Evolutionary conservation across 805 yeast genomes (phyloP).

Genomic region (Nakazawaea ishiwadae): DNA sequence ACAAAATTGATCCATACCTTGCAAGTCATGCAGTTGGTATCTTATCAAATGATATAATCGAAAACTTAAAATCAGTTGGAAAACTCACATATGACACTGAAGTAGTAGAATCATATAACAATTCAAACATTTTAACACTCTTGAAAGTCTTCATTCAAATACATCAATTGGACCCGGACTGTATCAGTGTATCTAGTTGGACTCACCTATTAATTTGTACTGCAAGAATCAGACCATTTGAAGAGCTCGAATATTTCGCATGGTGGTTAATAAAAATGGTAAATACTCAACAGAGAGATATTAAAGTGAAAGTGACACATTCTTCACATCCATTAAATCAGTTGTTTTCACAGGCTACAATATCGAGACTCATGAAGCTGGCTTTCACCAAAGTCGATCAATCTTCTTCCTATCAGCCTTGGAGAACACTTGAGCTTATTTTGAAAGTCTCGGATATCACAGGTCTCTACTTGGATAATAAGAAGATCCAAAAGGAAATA

Average conservation of each 20-base stretch:
- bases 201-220: slow-evolving; percentile 13
- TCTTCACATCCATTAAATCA: slow-evolving; percentile 17
- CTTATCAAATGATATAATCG: background rate
- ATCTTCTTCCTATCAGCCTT: slow-evolving; percentile 14
- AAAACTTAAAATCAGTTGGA: background rate
- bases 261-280: slow-evolving; percentile 11
- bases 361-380: slow-evolving; percentile 16
- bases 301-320: slow-evolving; percentile 12
- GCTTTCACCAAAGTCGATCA: slow-evolving; percentile 16
- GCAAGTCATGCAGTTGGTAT: background rate
- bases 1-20: background rate
- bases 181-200: slow-evolving; percentile 16
- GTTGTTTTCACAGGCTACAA: slow-evolving; percentile 15
- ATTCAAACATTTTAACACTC: background rate
- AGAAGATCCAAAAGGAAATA: slow-evolving; percentile 1
- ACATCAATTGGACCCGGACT: slow-evolving; percentile 8
- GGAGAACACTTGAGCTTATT: slow-evolving; percentile 19
- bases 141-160: slow-evolving; percentile 10
- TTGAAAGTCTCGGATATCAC: slow-evolving; percentile 14
- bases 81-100: background rate
- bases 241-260: slow-evolving; percentile 12
- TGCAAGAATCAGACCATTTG: slow-evolving; percentile 13
- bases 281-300: background rate
- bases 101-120: background rate
- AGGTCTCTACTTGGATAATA: slow-evolving; percentile 16